Evolutionary conservation across 225 moss, liverwort and hornwort genomes (phyloP).

Genomic region (Pseudoscleropodium purum): DNA sequence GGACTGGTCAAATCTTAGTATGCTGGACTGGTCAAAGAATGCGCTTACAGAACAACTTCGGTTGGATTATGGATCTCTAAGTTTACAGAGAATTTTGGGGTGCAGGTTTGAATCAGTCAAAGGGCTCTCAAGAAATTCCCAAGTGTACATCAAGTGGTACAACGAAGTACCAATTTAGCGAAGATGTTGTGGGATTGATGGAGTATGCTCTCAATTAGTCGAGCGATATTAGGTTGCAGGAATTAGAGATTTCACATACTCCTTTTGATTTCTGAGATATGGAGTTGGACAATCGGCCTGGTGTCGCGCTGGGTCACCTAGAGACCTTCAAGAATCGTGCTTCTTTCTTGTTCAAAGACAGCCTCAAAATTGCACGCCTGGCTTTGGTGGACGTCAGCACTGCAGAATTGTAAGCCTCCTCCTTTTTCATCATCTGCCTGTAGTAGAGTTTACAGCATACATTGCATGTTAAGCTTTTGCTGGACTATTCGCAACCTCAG

Average conservation of each 20-base stretch:
- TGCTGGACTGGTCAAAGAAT: not conserved
- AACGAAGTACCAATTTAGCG: not conserved
- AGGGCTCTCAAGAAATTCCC: not conserved
- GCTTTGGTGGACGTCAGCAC: slow-evolving; percentile 39
- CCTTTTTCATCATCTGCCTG: not conserved
- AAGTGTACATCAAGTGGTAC: not conserved
- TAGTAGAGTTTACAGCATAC: not conserved
- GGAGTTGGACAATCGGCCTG: slow-evolving; percentile 21
- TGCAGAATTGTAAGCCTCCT: slow-evolving; percentile 30
- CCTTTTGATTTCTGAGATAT: not conserved
- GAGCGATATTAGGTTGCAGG: not conserved
- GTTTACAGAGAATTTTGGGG: not conserved
- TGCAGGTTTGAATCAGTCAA: not conserved
- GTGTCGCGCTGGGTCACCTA: not conserved
- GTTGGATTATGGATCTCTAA: not conserved
- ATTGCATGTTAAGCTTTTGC: not conserved
- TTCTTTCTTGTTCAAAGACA: slow-evolving; percentile 30
- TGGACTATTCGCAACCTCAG: not conserved
- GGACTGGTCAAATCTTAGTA: too few relatives aligned
- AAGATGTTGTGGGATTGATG: not conserved
- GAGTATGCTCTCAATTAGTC: not conserved
- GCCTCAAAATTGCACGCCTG: slow-evolving; percentile 38
- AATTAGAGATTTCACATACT: not conserved
- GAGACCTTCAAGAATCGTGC: slow-evolving; percentile 27
- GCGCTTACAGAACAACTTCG: not conserved